Evolutionary conservation across 371 early-diverging fungal species (phyloP), one percentile per base, ranked within the genome.

Genomic region (Mortierella sp.): DNA sequence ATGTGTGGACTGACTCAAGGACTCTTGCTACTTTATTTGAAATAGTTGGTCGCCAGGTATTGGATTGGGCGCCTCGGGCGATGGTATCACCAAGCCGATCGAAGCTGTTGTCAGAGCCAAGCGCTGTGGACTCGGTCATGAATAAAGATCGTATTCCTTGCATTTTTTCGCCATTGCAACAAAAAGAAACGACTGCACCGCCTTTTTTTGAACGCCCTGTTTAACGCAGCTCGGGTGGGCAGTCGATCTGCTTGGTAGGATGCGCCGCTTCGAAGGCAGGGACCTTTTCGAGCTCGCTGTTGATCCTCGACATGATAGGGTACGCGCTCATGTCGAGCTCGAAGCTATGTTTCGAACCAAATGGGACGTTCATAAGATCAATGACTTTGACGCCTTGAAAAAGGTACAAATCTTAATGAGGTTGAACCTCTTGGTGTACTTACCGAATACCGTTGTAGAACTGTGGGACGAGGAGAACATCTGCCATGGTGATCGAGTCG

Each of bases 401-500:
- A n/a, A n/a, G n/a, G n/a, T n/a, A n/a, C n/a, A n/a, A n/a, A n/a
- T n/a, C n/a, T n/a, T n/a, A n/a, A n/a, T n/a, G n/a, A n/a, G n/a
- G n/a, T n/a, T n/a, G n/a, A n/a, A n/a, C n/a, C n/a, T n/a, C n/a
- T n/a, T n/a, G n/a, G n/a, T n/a, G n/a, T n/a, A n/a, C 52, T 68
- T 85, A 93, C 86, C 95, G 86, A 34, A 78, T 66, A 0, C 96
- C 97, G 81, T 97, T 96, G 79, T 88, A 92, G 43, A 91, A 89
- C 86, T 96, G 96, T 3, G 97, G 96, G 13, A 91, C 89, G 39
- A 98, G 88, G 71, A 89, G 90, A n/a, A 94, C 79, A 87, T 98
- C 98, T 0, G 97, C 97, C 82, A 96, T 79, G 0, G 97, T 96
- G 44, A 98, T 83, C 31, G 90, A 61, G 79, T 97, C 94, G 19